Conservation (phyloP, 306 rosid genomes). For the Citrullus amarus region DNA sequence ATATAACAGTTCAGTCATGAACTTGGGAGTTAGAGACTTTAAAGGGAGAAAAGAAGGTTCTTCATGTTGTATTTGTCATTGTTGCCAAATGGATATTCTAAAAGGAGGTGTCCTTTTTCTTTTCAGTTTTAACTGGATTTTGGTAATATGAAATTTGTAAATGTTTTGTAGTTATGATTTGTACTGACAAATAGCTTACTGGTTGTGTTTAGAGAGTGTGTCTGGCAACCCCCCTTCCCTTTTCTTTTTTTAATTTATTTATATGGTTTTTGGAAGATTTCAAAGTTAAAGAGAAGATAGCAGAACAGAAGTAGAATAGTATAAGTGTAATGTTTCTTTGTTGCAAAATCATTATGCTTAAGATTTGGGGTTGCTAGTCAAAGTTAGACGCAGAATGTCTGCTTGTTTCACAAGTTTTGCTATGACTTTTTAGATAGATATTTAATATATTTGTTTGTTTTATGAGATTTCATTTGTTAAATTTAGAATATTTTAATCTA, state of each 20-base stretch:
- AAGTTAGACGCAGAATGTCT: too few species aligned
- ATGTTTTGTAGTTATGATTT: conserved; percentile 7
- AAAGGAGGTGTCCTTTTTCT: neutral
- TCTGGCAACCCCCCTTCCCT: neutral
- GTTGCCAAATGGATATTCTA: conserved; percentile 3
- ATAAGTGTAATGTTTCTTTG: too few species aligned
- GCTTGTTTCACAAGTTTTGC: too few species aligned
- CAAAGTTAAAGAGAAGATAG: neutral
- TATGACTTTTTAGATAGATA: too few species aligned
- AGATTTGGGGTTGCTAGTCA: too few species aligned
- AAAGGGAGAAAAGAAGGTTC: neutral
- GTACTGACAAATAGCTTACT: neutral
- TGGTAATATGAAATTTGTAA: conserved; percentile 12
- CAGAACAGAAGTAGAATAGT: too few species aligned
- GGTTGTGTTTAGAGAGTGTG: neutral
- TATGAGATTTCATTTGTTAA: too few species aligned
- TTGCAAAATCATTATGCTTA: too few species aligned
- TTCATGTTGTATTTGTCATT: neutral
- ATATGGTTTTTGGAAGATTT: neutral
- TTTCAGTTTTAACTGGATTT: conserved; percentile 9
- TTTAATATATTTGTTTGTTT: too few species aligned
- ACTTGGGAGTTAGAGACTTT: neutral
- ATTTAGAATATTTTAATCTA: too few species aligned
- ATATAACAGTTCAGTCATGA: conserved; percentile 58
- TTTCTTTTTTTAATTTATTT: neutral